Conservation (phyloP, 106 monocot species). For the Allium fistulosum region DNA sequence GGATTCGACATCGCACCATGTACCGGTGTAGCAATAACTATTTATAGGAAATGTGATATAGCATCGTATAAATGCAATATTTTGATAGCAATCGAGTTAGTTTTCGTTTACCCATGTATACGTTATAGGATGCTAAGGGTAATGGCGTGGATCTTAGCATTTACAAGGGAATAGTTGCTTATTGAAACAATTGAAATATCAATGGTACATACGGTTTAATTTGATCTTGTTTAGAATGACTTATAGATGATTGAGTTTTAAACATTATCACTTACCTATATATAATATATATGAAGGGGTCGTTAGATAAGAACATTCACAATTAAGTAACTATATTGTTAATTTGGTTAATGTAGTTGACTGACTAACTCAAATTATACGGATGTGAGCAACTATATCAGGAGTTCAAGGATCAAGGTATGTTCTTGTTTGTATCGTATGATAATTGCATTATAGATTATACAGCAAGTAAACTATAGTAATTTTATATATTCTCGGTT, state of each 20-base stretch:
- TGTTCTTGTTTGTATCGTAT: neutral
- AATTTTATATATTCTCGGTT: neutral
- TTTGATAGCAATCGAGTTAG: neutral
- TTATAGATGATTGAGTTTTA: neutral
- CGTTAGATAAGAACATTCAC: too few species aligned
- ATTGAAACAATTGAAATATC: conserved; percentile 65
- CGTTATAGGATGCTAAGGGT: conserved; percentile 49
- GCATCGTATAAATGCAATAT: neutral
- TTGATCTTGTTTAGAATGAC: neutral
- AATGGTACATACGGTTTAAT: conserved; percentile 32
- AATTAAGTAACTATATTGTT: neutral
- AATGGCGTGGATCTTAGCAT: conserved; percentile 62
- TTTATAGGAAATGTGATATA: neutral
- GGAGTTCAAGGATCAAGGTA: conserved; percentile 68
- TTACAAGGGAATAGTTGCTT: conserved; percentile 73
- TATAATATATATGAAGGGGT: too few species aligned
- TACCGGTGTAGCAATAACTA: neutral
- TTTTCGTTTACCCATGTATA: neutral
- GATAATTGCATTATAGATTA: too few species aligned
- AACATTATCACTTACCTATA: neutral
- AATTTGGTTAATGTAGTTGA: conserved; percentile 35
- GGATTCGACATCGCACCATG: neutral
- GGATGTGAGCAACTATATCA: conserved; percentile 53
- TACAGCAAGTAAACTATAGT: too few species aligned
- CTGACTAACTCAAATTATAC: conserved; percentile 73